Evolutionary conservation across 306 rosid species (phyloP), one percentile per base, ranked within the genome.

Genomic region (Trifolium fragiferum): DNA sequence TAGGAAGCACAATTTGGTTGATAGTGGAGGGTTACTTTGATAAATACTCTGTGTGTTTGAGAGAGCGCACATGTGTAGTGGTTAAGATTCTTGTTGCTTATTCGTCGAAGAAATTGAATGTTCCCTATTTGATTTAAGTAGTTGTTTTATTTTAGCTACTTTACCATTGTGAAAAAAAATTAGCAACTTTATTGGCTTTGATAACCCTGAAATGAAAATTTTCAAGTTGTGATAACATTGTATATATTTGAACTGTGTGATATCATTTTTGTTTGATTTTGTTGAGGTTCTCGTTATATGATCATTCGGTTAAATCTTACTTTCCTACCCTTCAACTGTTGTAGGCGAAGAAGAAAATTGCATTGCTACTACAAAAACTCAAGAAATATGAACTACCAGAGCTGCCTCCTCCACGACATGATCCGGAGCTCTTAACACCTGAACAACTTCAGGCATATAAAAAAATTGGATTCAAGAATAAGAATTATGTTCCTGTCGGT

Each of bases 341-440:
- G 68, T 87, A 94, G 99, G 96, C 99, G 72, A 94, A 94, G 95
- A 94, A 89, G 87, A 91, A 94, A 85, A 97, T 87, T 55, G 96
- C 99, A 68, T 77, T 94, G 78, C 90, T 94, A 40, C 84, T 94
- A 21, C 99, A 94, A 76, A 92, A 94, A 77, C 92, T 94, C 49
- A 91, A 94, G 86, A 94, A 94, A 75, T 94, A 94, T 44, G 99
- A 94, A 78, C 84, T 94, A 62, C 99, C 99, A 25, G 98, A 94
- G 43, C 84, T 94, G 80, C 96, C 97, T 68, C 50, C 89, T 60
- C 90, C 99, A 66, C 88, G 88, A 50, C 99, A 92, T 79, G 99
- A 94, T 50, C 97, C 97, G 0, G 99, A 94, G 86, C 86, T 94
- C 78, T 85, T 94, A 5, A 90, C 96, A 57, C 77, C 89, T 0